phyloP scores from a whole-genome alignment of 768 basidiomycete species.

The Pisolithus marmoratus region DNA sequence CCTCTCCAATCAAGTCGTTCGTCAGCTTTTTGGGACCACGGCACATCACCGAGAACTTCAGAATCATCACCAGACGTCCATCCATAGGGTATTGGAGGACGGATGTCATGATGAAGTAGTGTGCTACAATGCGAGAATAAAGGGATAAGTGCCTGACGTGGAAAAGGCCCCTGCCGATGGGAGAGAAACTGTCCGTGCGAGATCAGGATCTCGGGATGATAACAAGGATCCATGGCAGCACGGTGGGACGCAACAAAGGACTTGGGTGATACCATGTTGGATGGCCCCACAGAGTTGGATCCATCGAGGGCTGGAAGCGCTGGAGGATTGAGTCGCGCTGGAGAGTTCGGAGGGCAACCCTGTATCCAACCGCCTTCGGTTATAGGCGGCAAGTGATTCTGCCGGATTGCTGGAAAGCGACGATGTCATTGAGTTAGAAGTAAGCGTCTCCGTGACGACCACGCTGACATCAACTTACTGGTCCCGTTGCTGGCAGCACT shows the following conservation, averaged over 20 bases:
- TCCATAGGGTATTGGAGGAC: slow-evolving; percentile 40
- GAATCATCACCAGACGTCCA: slow-evolving; percentile 41
- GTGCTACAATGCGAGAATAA: slow-evolving; percentile 50
- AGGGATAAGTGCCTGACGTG: slow-evolving; percentile 39
- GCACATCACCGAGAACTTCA: slow-evolving; percentile 44
- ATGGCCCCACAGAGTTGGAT: too few relatives aligned
- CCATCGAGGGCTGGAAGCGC: too few relatives aligned
- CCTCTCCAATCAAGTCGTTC: slow-evolving; percentile 69
- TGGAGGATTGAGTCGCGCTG: too few relatives aligned
- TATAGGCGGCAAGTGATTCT: too few relatives aligned
- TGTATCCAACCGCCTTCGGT: too few relatives aligned
- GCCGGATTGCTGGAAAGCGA: too few relatives aligned
- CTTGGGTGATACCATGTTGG: slow-evolving; percentile 13
- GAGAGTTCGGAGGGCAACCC: too few relatives aligned
- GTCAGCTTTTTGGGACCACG: slow-evolving; percentile 58
- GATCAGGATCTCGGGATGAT: slow-evolving; percentile 27
- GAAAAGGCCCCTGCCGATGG: slow-evolving; percentile 39
- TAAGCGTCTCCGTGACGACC: too few relatives aligned
- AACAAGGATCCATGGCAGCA: slow-evolving; percentile 33
- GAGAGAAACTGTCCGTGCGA: slow-evolving; percentile 51
- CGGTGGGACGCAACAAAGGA: slow-evolving; percentile 34
- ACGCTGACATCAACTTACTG: slow-evolving; percentile 23
- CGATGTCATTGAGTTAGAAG: too few relatives aligned
- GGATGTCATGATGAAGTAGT: slow-evolving; percentile 50
- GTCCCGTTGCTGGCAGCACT: slow-evolving; percentile 23